A percentile compares a stretch with the other conserved stretches of the same genome.
These are phyloP conservation scores for Backusella luteola DNA, from an alignment of 192 early-diverging fungal genomes.

Conservation along the genomic window DNA sequence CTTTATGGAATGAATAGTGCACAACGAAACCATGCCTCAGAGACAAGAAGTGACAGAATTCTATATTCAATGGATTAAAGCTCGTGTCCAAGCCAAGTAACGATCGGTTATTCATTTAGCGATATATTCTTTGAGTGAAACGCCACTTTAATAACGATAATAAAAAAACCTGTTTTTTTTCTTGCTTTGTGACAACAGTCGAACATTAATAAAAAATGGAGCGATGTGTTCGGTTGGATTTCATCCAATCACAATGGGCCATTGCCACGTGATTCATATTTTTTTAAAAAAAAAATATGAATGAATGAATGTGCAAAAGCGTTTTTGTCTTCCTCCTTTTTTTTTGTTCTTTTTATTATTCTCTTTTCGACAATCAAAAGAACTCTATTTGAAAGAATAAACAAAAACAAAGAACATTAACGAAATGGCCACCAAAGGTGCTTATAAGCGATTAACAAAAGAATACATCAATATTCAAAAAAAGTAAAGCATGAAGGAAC, in stretches of 20 bases:
- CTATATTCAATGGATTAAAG: conserved; percentile 42
- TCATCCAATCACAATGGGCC: background rate
- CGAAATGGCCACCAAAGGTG: conserved; percentile 77
- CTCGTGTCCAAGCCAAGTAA: background rate
- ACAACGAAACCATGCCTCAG: conserved; percentile 7
- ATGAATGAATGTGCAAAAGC: background rate
- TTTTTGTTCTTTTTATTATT: background rate
- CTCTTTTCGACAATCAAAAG: background rate
- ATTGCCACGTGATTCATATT: background rate
- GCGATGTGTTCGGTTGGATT: background rate
- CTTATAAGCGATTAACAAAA: conserved; percentile 73
- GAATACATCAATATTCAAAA: conserved; percentile 74
- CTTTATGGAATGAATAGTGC: background rate
- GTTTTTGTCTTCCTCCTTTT: background rate
- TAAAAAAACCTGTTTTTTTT: background rate
- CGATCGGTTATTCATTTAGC: background rate
- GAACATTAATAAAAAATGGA: background rate
- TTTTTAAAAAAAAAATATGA: background rate
- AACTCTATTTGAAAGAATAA: background rate
- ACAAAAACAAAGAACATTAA: background rate
- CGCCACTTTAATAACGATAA: background rate
- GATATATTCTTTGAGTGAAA: background rate
- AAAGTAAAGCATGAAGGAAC: conserved; percentile 22
- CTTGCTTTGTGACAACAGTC: background rate
- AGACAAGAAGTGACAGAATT: conserved; percentile 38